These are phyloP conservation scores for Flammula alnicola DNA, from an alignment of 1,284 basidiomycete species.

Conservation along the genomic window DNA sequence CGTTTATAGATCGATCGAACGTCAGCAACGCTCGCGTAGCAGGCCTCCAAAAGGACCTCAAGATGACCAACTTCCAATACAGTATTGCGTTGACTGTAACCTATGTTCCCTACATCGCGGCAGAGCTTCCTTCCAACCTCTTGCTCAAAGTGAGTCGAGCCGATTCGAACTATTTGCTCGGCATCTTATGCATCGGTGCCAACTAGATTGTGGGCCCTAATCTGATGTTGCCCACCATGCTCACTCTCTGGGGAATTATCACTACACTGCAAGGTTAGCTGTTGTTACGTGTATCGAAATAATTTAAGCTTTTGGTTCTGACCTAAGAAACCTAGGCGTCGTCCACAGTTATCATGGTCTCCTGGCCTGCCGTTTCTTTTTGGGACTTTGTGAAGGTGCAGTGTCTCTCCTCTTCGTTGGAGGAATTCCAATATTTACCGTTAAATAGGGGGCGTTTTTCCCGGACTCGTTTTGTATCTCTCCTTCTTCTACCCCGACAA, in stretches of 20 bases:
- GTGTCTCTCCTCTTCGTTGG: neutral
- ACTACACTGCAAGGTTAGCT: constrained; percentile 54
- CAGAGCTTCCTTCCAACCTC: constrained; percentile 35
- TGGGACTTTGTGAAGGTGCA: constrained; percentile 32
- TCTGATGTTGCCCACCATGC: constrained; percentile 57
- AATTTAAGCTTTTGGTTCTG: constrained; percentile 6
- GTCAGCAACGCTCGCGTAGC: constrained; percentile 49
- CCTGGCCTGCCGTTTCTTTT: constrained; percentile 30
- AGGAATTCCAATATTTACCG: neutral
- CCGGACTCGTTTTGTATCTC: constrained; percentile 39
- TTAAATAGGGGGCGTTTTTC: constrained; percentile 33
- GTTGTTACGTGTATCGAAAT: too few relatives aligned
- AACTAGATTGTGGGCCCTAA: constrained; percentile 57
- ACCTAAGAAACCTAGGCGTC: constrained; percentile 32
- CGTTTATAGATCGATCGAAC: constrained; percentile 50
- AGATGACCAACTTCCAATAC: constrained; percentile 19
- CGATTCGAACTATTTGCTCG: too few relatives aligned
- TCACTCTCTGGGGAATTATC: constrained; percentile 62
- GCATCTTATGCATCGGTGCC: neutral
- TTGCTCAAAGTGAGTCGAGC: constrained; percentile 21
- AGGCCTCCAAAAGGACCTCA: constrained; percentile 40
- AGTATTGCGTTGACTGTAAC: constrained; percentile 1
- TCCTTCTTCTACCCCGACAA: constrained; percentile 37
- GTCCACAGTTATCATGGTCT: constrained; percentile 29
- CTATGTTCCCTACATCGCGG: constrained; percentile 32